A percentile compares a stretch with the other conserved stretches of the same genome.
Evolutionary conservation across 1,284 basidiomycete species (phyloP).

Genomic region (Moniliophthora roreri): DNA sequence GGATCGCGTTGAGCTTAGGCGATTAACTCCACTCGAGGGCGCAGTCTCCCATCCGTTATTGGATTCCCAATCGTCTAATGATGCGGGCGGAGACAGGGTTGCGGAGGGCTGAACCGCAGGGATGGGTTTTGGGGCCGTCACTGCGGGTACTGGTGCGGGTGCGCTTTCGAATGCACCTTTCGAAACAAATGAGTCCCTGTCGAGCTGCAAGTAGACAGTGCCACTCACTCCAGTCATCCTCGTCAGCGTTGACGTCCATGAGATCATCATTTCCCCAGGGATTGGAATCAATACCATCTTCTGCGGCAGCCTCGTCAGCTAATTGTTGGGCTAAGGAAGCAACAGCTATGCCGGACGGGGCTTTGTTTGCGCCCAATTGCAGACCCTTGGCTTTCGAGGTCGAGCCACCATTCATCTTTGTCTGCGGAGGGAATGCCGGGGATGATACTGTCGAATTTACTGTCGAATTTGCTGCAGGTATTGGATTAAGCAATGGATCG

Average conservation of each 20-base stretch:
- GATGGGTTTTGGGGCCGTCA: slow-evolving; percentile 25
- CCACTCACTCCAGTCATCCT: slow-evolving; percentile 86
- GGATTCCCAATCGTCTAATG: slow-evolving; percentile 18
- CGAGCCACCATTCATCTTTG: slow-evolving; percentile 8
- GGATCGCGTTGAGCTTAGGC: slow-evolving; percentile 14
- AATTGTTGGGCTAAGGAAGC: slow-evolving; percentile 49
- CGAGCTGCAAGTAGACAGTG: not conserved
- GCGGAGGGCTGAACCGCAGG: slow-evolving; percentile 13
- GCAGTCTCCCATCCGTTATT: slow-evolving; percentile 21
- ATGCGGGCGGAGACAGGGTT: slow-evolving; percentile 11
- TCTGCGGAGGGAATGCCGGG: slow-evolving; percentile 14
- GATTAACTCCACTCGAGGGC: slow-evolving; percentile 11
- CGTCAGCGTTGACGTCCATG: slow-evolving; percentile 89
- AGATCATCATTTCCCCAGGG: slow-evolving; percentile 78
- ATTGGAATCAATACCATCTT: slow-evolving; percentile 42
- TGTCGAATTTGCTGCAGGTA: slow-evolving; percentile 19
- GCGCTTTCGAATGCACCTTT: slow-evolving; percentile 84
- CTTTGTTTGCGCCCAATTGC: slow-evolving; percentile 66
- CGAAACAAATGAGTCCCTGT: slow-evolving; percentile 7
- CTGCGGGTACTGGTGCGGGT: slow-evolving; percentile 26
- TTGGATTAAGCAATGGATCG: slow-evolving; percentile 17
- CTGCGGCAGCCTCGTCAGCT: slow-evolving; percentile 56
- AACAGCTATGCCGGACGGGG: slow-evolving; percentile 30
- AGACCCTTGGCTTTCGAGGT: slow-evolving; percentile 59
- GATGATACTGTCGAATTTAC: slow-evolving; percentile 19